phyloP scores from a whole-genome alignment of 257 asterid genomes.

The Osmanthus fragrans region DNA sequence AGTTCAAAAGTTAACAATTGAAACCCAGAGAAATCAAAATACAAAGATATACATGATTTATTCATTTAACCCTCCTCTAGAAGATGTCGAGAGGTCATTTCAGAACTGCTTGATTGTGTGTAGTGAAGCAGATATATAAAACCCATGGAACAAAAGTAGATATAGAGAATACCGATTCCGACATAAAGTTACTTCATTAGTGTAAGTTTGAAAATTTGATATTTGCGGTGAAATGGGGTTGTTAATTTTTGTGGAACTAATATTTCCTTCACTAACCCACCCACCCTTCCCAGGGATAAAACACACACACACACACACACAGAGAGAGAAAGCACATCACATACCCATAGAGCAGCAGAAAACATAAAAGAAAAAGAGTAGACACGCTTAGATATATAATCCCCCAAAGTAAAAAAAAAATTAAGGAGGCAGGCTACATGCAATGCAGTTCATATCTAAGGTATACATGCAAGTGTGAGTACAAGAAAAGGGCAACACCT shows the following conservation, averaged over 20 bases:
- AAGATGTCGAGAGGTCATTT: no score
- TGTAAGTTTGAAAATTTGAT: background rate
- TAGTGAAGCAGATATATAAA: background rate
- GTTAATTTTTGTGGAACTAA: background rate
- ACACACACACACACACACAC: background rate
- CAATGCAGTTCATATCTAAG: background rate
- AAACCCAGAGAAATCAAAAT: no score
- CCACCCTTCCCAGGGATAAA: background rate
- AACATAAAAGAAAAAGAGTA: no score
- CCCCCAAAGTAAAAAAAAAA: background rate
- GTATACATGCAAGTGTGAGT: slow-evolving; percentile 6
- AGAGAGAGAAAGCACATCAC: background rate
- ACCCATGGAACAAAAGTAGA: background rate
- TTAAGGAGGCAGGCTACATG: background rate
- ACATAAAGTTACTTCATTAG: background rate
- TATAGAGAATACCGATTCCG: background rate
- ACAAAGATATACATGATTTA: no score
- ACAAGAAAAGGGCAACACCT: slow-evolving; percentile 44
- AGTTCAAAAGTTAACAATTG: no score
- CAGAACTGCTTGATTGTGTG: background rate
- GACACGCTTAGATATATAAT: background rate
- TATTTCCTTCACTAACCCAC: no score
- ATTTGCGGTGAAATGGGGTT: background rate
- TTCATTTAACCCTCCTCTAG: no score
- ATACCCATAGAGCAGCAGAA: background rate